These are phyloP conservation scores for Lecanicillium sp. DNA, from an alignment of 2,329 filamentous ascomycete species.

Conservation along the genomic window DNA sequence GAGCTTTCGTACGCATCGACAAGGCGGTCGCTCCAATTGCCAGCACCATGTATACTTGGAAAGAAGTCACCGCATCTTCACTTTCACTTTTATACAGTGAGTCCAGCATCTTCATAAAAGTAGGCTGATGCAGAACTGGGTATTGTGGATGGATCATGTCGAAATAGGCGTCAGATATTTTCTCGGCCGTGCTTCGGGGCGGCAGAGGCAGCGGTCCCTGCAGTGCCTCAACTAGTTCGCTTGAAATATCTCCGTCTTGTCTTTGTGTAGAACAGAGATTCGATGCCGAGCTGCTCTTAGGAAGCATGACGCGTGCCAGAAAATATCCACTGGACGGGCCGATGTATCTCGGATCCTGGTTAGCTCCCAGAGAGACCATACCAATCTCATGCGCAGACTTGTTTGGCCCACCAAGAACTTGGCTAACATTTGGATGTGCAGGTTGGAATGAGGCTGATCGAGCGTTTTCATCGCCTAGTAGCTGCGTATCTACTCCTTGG, in stretches of 20 bases:
- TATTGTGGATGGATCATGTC: slow-evolving; percentile 39
- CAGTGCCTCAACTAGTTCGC: slow-evolving; percentile 22
- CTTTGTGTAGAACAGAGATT: neutral
- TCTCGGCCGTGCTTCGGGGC: slow-evolving; percentile 24
- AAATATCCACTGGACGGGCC: slow-evolving; percentile 50
- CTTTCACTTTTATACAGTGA: slow-evolving; percentile 24
- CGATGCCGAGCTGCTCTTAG: slow-evolving; percentile 13
- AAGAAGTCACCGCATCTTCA: slow-evolving; percentile 24
- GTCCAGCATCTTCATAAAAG: slow-evolving; percentile 31
- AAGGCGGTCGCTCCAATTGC: slow-evolving; percentile 39
- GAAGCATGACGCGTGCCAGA: slow-evolving; percentile 40
- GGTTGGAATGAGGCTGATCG: no score
- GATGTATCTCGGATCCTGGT: slow-evolving; percentile 41
- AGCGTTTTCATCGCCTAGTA: no score
- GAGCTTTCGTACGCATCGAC: slow-evolving; percentile 32
- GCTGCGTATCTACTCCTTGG: no score
- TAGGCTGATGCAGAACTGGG: slow-evolving; percentile 39
- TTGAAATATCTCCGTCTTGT: slow-evolving; percentile 16
- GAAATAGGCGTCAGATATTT: slow-evolving; percentile 39
- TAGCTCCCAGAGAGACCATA: slow-evolving; percentile 39
- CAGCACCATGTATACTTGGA: slow-evolving; percentile 46
- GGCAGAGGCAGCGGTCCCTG: slow-evolving; percentile 24
- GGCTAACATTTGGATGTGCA: neutral
- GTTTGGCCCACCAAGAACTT: slow-evolving; percentile 13
- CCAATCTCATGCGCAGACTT: slow-evolving; percentile 42